Evolutionary conservation across 1,139 yeast genomes (phyloP), one percentile per base, ranked within the genome.

Genomic region (Debaryomyces robertsiae): DNA sequence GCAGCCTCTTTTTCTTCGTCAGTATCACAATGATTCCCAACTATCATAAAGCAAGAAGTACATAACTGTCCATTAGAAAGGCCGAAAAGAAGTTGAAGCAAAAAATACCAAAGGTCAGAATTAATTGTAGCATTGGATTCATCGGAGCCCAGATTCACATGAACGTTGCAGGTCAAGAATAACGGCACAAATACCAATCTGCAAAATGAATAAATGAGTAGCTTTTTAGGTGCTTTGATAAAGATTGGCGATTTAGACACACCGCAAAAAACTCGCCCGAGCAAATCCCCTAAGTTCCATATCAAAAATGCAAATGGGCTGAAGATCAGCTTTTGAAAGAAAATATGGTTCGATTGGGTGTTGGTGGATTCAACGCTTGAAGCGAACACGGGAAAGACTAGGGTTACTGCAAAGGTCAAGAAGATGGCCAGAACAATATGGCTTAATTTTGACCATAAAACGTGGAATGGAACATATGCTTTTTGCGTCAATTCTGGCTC

Each of bases 371-470:
- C 77, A 6, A 83, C 79, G 16, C 72, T 73, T 9, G 91, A 79
- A 3, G 98, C 96, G 73, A 90, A 90, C 1, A 93, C 94, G 0
- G 98, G 97, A 68, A 89, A 93, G 6, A 82, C 70, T 42, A 93
- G 69, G 0, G 97, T 84, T 24, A 87, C 72, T n/a, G 82, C 67
- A 58, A 93, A 90, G 0, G 90, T 82, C 38, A 82, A 54, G 54
- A 89, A 84, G 16, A 93, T 86, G 0, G 96, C 73, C 53, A 77
- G 59, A 1, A 82, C 90, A 27, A 90, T 79, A 40, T 63, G 70
- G 50, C 76, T 74, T 40, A 91, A 69, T 50, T 84, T 84, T 2
- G 61, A 46, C 78, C 84, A 79, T 27, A 85, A 65, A 10, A 69
- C 64, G 1, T 50, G 22, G 46, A 83, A 74, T 4, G 85, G 77